Evolutionary conservation across 352 stramenopile genomes (phyloP).

Genomic region (Pythium vanterpoolii): DNA sequence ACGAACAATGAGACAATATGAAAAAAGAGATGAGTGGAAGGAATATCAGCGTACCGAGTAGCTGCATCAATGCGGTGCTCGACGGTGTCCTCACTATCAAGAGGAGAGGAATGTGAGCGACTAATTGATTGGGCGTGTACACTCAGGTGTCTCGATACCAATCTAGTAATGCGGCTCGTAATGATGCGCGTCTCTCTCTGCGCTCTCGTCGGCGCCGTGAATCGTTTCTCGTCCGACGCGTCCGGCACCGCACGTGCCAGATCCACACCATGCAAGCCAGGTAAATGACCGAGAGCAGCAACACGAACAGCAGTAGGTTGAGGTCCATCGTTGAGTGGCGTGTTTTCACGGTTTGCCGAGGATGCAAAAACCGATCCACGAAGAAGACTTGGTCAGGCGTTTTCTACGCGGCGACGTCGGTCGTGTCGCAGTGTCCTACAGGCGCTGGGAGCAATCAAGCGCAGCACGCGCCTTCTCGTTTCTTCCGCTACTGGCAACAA

Average conservation of each 20-base stretch:
- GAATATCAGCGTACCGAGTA: slow-evolving; percentile 20
- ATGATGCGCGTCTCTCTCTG: slow-evolving; percentile 3
- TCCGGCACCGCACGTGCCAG: slow-evolving; percentile 24
- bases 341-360: too few species aligned
- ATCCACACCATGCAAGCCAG: slow-evolving; percentile 30
- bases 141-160: slow-evolving; percentile 11
- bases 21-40: background rate
- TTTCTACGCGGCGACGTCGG: background rate
- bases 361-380: too few species aligned
- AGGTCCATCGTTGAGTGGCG: slow-evolving; percentile 24
- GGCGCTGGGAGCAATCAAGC: too few species aligned
- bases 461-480: background rate
- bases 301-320: slow-evolving; percentile 35
- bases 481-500: too few species aligned
- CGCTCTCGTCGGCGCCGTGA: slow-evolving; percentile 7
- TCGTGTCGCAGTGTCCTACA: background rate
- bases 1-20: background rate
- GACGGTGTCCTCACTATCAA: slow-evolving; percentile 13
- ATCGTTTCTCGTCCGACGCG: slow-evolving; percentile 5
- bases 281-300: slow-evolving; percentile 33
- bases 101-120: background rate
- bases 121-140: background rate
- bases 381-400: too few species aligned
- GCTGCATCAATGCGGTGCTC: slow-evolving; percentile 51
- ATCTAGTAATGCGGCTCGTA: slow-evolving; percentile 32